Evolutionary conservation across 805 yeast species (phyloP).

Genomic region (Yamadazyma olivae): DNA sequence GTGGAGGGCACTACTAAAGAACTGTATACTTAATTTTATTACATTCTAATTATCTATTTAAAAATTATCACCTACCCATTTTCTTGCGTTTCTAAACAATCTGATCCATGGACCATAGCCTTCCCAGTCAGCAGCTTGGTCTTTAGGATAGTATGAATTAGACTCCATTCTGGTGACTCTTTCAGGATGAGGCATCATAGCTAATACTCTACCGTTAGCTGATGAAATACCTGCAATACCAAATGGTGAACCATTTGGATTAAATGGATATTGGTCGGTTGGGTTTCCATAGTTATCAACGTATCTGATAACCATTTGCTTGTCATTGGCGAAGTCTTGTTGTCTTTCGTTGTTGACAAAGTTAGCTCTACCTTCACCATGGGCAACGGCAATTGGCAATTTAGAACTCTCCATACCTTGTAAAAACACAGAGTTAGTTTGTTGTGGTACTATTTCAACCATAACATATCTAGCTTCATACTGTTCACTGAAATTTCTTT

Average conservation of each 20-base stretch:
- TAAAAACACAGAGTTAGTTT: constrained; percentile 66
- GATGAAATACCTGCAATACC: constrained; percentile 92
- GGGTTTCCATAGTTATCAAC: constrained; percentile 88
- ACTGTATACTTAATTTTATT: not conserved
- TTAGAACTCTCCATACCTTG: constrained; percentile 90
- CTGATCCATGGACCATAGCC: constrained; percentile 95
- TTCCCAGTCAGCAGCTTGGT: constrained; percentile 62
- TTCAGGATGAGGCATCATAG: constrained; percentile 99
- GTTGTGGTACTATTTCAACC: constrained; percentile 64
- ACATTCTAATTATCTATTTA: not conserved
- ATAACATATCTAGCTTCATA: constrained; percentile 93
- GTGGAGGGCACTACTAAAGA: no score
- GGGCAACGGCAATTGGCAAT: constrained; percentile 96
- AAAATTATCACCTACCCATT: constrained; percentile 96
- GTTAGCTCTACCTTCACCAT: constrained; percentile 94
- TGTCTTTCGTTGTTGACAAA: constrained; percentile 50
- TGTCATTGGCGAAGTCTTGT: constrained; percentile 45
- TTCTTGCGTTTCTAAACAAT: constrained; percentile 87
- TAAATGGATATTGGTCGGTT: constrained; percentile 84
- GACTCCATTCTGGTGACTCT: constrained; percentile 85
- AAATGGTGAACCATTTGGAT: constrained; percentile 93
- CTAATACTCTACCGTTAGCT: constrained; percentile 91
- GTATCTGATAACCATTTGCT: constrained; percentile 66
- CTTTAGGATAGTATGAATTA: constrained; percentile 83
- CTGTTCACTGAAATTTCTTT: constrained; percentile 87